phyloP scores from a whole-genome alignment of 169 alveolate genomes.

The Amoebophrya sp. region DNA sequence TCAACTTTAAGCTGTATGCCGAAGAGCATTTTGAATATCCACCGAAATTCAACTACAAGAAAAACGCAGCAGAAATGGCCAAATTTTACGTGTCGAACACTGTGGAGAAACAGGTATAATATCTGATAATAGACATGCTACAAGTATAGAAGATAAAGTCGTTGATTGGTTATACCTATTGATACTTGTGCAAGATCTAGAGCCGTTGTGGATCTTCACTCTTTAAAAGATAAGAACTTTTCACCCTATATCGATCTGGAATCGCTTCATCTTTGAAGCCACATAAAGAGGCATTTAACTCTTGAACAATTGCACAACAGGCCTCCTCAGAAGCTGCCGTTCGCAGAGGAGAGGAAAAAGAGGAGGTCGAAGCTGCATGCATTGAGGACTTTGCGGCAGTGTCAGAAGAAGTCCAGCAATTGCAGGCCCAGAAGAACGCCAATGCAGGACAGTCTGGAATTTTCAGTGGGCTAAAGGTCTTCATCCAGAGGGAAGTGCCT shows the following conservation, averaged over 20 bases:
- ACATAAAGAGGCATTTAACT: too few species aligned
- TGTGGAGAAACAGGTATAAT: neutral
- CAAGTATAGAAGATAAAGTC: too few species aligned
- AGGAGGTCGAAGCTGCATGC: neutral
- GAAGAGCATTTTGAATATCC: slow-evolving; percentile 39
- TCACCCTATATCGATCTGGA: neutral
- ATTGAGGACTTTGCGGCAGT: neutral
- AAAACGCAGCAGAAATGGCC: neutral
- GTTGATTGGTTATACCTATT: too few species aligned
- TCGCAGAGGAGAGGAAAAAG: neutral
- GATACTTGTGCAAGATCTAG: too few species aligned
- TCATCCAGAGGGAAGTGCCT: slow-evolving; percentile 29
- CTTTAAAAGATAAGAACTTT: too few species aligned
- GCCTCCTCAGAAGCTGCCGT: too few species aligned
- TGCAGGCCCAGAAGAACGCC: neutral
- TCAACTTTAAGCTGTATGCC: slow-evolving; percentile 72
- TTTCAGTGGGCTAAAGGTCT: slow-evolving; percentile 16
- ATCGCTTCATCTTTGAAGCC: too few species aligned
- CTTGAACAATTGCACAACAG: too few species aligned
- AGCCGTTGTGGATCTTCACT: too few species aligned
- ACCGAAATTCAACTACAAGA: slow-evolving; percentile 30
- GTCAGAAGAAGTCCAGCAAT: neutral
- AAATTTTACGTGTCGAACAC: slow-evolving; percentile 21
- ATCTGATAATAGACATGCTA: too few species aligned
- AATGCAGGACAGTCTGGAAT: neutral